These are phyloP conservation scores for Scutellaria barbata DNA, from an alignment of 257 asterid genomes.

Conservation along the genomic window DNA sequence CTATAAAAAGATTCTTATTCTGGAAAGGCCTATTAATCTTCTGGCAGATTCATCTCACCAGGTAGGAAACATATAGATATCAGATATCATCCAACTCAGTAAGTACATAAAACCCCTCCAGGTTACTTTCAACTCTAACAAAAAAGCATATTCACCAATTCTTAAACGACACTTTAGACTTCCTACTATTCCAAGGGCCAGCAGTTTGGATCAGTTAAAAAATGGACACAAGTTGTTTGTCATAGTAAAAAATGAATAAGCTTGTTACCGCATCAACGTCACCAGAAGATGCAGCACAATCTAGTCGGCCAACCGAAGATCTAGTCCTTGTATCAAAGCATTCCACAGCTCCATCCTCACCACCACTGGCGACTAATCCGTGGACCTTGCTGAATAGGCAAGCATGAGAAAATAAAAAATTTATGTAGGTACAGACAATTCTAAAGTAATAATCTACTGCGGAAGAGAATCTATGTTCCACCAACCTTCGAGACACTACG, in stretches of 20 bases:
- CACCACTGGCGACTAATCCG: slow-evolving; percentile 91
- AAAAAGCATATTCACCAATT: slow-evolving; percentile 11
- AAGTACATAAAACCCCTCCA: neutral
- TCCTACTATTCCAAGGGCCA: neutral
- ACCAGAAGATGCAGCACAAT: slow-evolving; percentile 67
- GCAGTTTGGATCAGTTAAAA: neutral
- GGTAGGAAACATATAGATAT: slow-evolving; percentile 10
- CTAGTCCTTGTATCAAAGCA: slow-evolving; percentile 92
- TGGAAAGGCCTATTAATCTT: slow-evolving; percentile 6
- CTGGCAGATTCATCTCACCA: neutral
- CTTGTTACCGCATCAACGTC: slow-evolving; percentile 68
- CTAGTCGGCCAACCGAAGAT: slow-evolving; percentile 85
- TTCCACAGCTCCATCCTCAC: slow-evolving; percentile 95
- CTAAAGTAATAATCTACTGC: slow-evolving; percentile 7
- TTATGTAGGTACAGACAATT: neutral
- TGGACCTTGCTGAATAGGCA: slow-evolving; percentile 68
- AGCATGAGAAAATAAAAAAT: slow-evolving; percentile 18
- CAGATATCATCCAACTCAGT: too few species aligned
- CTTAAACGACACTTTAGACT: slow-evolving; percentile 4
- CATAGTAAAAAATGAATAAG: slow-evolving; percentile 21
- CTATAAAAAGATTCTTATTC: slow-evolving; percentile 2
- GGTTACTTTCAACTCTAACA: neutral
- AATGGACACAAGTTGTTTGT: neutral
- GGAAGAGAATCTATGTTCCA: slow-evolving; percentile 31
- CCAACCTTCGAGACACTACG: slow-evolving; percentile 89